A percentile compares a stretch with the other conserved stretches of the same genome.
phyloP scores from a whole-genome alignment of 768 basidiomycete species.

The Boletus rubroflammeus region DNA sequence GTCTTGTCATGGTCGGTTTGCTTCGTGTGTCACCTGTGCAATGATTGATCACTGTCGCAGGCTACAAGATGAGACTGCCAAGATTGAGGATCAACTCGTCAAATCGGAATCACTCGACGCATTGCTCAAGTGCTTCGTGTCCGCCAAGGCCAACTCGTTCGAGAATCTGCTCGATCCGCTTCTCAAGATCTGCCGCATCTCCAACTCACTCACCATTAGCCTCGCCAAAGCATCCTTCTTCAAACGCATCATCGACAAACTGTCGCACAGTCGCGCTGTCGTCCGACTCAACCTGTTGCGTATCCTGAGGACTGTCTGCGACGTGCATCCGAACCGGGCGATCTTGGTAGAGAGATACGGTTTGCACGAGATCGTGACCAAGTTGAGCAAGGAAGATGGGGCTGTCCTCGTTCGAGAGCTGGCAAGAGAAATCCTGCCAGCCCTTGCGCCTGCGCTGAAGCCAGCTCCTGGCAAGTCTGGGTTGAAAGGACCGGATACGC shows the following conservation, averaged over 20 bases:
- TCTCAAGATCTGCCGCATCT: slow-evolving; percentile 86
- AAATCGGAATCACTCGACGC: slow-evolving; percentile 62
- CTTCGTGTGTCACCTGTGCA: background rate
- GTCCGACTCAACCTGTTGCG: slow-evolving; percentile 88
- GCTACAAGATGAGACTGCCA: slow-evolving; percentile 92
- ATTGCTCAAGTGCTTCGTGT: slow-evolving; percentile 75
- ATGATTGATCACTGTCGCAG: slow-evolving; percentile 37
- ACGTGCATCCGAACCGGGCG: slow-evolving; percentile 82
- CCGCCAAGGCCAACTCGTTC: slow-evolving; percentile 84
- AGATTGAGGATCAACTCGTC: slow-evolving; percentile 86
- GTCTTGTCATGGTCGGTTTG: slow-evolving; percentile 76
- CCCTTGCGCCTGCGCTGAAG: slow-evolving; percentile 66
- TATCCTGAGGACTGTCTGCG: slow-evolving; percentile 80
- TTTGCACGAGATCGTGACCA: slow-evolving; percentile 74
- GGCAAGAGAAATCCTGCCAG: slow-evolving; percentile 80
- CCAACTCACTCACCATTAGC: slow-evolving; percentile 65
- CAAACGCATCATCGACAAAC: slow-evolving; percentile 79
- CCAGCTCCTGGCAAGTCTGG: slow-evolving; percentile 39
- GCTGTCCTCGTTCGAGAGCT: slow-evolving; percentile 90
- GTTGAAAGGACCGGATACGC: slow-evolving; percentile 34
- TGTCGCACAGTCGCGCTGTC: slow-evolving; percentile 72
- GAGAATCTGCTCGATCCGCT: slow-evolving; percentile 91
- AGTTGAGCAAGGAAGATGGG: slow-evolving; percentile 78
- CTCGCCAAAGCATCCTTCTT: slow-evolving; percentile 83
- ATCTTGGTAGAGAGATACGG: slow-evolving; percentile 81